These are phyloP conservation scores for Pichia membranifaciens DNA, from an alignment of 805 yeast species.

Conservation along the genomic window DNA sequence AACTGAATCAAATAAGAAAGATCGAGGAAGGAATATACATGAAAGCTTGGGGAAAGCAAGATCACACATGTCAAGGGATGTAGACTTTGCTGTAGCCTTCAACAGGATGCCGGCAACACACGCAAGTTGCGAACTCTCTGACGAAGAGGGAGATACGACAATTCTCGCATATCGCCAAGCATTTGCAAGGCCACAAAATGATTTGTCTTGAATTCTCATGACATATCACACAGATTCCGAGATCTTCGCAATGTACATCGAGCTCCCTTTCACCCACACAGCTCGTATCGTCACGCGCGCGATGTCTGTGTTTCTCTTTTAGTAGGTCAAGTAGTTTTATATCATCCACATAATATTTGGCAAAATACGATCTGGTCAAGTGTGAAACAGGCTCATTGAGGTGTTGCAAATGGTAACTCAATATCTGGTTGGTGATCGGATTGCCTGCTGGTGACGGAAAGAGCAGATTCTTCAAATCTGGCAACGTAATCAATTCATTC, in stretches of 20 bases:
- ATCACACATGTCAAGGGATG: constrained; percentile 39
- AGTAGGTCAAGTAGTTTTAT: constrained; percentile 26
- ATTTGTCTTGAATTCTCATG: constrained; percentile 68
- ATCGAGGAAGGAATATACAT: no score
- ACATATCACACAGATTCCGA: constrained; percentile 71
- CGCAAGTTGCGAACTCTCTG: constrained; percentile 72
- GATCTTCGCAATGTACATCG: constrained; percentile 29
- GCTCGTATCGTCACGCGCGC: not conserved
- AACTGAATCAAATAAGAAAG: no score
- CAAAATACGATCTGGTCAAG: constrained; percentile 29
- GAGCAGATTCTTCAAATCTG: constrained; percentile 19
- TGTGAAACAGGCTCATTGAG: not conserved
- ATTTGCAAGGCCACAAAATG: constrained; percentile 89
- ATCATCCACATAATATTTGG: constrained; percentile 20
- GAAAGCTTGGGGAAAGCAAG: no score
- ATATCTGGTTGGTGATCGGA: constrained; percentile 22
- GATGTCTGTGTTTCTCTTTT: constrained; percentile 14
- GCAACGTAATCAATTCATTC: constrained; percentile 20
- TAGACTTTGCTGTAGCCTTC: constrained; percentile 58
- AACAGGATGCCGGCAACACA: constrained; percentile 75
- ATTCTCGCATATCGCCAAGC: constrained; percentile 81
- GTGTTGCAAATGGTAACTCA: constrained; percentile 25
- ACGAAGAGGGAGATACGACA: constrained; percentile 71
- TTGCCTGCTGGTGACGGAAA: constrained; percentile 22
- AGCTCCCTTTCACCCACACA: constrained; percentile 13